Evolutionary conservation across 192 early-diverging fungal species (phyloP), one percentile per base, ranked within the genome.

Genomic region (Coemansia biformis): DNA sequence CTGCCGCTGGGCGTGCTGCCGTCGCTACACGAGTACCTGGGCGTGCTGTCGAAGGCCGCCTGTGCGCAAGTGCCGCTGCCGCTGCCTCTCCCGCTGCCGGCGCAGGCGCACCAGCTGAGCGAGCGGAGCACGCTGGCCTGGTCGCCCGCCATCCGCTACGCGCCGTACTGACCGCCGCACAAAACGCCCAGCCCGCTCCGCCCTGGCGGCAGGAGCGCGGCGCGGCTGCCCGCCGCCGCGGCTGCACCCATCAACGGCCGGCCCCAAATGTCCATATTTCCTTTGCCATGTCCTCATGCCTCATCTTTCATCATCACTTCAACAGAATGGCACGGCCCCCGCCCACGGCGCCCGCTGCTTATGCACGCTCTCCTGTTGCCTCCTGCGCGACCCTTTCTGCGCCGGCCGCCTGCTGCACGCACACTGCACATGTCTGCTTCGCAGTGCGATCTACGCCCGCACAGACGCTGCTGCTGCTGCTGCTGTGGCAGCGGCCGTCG

Each of bases 41-140:
- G 43, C 16, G 49, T 59, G 36, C 57, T 59, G 7, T 51, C 47
- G 48, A 59, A 48, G 28, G 57, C 57, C 8, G 57, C 57, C 6
- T 59, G 47, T 9, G 42, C 42, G 7, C 57, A 44, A 22, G 16
- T 37, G 44, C 57, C 57, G 19, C 37, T 59, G 35, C 57, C 57
- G 34, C 31, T 59, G 43, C 57, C 57, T 5, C 44, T 43, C 28
- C 30, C 33, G 35, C 52, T 19, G 35, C 52, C 38, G 33, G 19
- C 29, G 19, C 35, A 24, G 16, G 32, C 31, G 26, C 48, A 24
- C 31, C 46, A 40, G 30, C 57, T 37, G 39, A 18, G 42, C 22
- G 34, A 34, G 21, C 42, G 34, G 28, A 57, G 46, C 46, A 38
- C 43, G 11, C 39, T 49, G 35, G 38, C 38, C 16, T 50, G 39